Base-by-base conservation (phyloP, 148 eudicot genomes). In the Nyssa sinensis region DNA sequence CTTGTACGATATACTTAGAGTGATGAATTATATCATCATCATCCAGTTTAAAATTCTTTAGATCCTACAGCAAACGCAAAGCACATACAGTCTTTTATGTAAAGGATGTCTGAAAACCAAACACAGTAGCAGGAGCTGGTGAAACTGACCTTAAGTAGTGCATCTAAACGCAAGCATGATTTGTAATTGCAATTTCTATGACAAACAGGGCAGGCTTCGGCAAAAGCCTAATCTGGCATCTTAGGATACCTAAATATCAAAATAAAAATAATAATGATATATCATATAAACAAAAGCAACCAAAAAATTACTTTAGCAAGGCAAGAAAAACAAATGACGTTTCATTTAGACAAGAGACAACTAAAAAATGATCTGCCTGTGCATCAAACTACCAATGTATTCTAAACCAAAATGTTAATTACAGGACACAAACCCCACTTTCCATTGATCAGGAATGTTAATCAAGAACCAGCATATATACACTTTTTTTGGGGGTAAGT, bases 191-290 rank as follows among this genome's bases (percentile, higher is more conserved):
- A 88, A 32, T 76, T 84, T 23, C 28, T 70, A 27, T 30, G 78
- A 76, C 91, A 88, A 71, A 84, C 86, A 5, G 91, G 91, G 68
- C 91, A 88, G 27, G 77, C 66, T 60, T 77, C 79, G 23, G 71
- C 83, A 80, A 88, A 75, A 65, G 73, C 84, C 24, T 79, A 75
- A 70, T 79, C 87, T 2, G 75, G 39, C 77, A 74, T 70, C 37
- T 66, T 32, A 24, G 91, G 89, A 47, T 88, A 88, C 91, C 91
- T 88, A 66, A n/a, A 37, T 31, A 65, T 19, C 37, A 17, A 7
- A 3, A 63, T 39, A 21, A 17, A 55, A 19, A 55, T 19, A 55
- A n/a, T 55, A 55, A 55, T 2, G 19, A 11, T 11, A 14, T 19
- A 44, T 3, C 51, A 55, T 55, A 9, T 37, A 37, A 37, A 37